Evolutionary conservation across 768 basidiomycete species (phyloP).

Genomic region (Baorangia bicolor): DNA sequence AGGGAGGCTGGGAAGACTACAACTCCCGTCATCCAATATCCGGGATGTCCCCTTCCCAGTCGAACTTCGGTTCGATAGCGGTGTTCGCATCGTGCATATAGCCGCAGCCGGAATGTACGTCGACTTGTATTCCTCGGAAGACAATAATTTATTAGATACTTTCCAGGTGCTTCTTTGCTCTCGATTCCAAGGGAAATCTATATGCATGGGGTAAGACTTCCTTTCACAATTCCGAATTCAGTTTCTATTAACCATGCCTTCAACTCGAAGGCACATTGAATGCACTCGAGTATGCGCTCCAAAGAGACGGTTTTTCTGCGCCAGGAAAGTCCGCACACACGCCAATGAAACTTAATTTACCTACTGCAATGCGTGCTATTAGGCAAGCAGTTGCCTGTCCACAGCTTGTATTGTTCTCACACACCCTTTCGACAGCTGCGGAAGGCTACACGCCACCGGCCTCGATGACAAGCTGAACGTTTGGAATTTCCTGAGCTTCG

Average conservation of each 20-base stretch:
- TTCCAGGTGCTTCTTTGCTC: slow-evolving; percentile 82
- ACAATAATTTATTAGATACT: background rate
- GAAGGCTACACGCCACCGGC: slow-evolving; percentile 67
- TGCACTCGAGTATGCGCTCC: slow-evolving; percentile 40
- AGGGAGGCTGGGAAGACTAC: slow-evolving; percentile 60
- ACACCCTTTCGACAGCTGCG: slow-evolving; percentile 52
- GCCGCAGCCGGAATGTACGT: slow-evolving; percentile 82
- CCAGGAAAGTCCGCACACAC: slow-evolving; percentile 46
- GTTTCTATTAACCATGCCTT: slow-evolving; percentile 1
- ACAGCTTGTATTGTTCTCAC: slow-evolving; percentile 9
- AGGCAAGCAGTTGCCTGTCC: slow-evolving; percentile 43
- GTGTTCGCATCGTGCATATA: slow-evolving; percentile 64
- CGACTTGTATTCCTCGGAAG: background rate
- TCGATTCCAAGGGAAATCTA: slow-evolving; percentile 71
- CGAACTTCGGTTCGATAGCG: slow-evolving; percentile 54
- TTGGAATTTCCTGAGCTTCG: slow-evolving; percentile 80
- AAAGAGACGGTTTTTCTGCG: slow-evolving; percentile 56
- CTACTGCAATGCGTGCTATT: slow-evolving; percentile 56
- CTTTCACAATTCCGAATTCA: background rate
- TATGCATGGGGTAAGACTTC: slow-evolving; percentile 73
- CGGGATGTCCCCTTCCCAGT: slow-evolving; percentile 61
- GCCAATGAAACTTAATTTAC: slow-evolving; percentile 61
- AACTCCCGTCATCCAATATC: slow-evolving; percentile 33
- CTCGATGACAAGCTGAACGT: slow-evolving; percentile 59
- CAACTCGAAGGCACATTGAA: slow-evolving; percentile 59